phyloP scores from a whole-genome alignment of 148 eudicot species.

The Fagopyrum esculentum region DNA sequence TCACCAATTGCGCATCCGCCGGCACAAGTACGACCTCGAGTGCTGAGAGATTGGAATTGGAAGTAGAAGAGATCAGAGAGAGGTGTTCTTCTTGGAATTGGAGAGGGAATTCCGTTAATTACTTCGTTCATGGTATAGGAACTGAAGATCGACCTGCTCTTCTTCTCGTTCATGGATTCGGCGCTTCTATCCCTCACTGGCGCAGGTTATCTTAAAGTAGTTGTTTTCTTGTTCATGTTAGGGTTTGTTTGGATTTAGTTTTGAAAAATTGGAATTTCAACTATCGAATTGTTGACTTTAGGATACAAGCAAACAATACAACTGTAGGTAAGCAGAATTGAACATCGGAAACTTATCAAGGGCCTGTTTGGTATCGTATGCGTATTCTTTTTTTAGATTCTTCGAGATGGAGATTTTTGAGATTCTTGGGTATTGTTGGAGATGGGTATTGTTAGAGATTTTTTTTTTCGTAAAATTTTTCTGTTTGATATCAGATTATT shows the following conservation, averaged over 20 bases:
- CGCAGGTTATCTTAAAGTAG: constrained; percentile 38
- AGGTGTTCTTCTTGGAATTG: constrained; percentile 56
- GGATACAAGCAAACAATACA: background rate
- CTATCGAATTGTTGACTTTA: background rate
- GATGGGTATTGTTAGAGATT: too few species aligned
- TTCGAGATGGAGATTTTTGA: too few species aligned
- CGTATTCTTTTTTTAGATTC: too few species aligned
- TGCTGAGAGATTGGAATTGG: constrained; percentile 22
- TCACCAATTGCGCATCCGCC: background rate
- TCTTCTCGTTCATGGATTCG: constrained; percentile 89
- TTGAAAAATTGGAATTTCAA: background rate
- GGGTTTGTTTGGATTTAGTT: background rate
- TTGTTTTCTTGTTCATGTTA: background rate
- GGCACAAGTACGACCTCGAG: background rate
- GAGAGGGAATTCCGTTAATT: constrained; percentile 58
- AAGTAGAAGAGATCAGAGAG: constrained; percentile 45
- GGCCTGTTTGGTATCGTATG: too few species aligned
- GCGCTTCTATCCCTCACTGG: constrained; percentile 96
- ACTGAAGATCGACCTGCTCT: constrained; percentile 35
- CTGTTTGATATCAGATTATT: too few species aligned
- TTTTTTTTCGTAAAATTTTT: too few species aligned
- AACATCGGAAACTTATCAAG: background rate
- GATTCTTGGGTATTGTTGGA: too few species aligned
- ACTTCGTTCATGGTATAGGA: constrained; percentile 34
- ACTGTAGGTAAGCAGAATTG: background rate